Evolutionary conservation across 2,329 filamentous ascomycete genomes (phyloP).

Genomic region (Neophaeococcomyces aloes): DNA sequence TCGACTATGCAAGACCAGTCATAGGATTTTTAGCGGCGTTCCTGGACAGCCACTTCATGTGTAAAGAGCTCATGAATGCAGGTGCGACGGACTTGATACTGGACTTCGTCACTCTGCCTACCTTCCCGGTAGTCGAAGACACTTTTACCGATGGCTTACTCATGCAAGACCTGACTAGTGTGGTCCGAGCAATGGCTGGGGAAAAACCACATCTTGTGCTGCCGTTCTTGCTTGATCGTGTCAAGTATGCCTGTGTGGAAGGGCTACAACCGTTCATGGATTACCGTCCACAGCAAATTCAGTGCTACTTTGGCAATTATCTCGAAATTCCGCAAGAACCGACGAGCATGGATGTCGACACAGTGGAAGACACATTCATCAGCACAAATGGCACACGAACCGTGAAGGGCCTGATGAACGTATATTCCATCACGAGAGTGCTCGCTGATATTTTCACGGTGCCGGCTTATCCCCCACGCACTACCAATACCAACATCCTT

Average conservation of each 20-base stretch:
- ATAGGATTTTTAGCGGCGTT: conserved; percentile 69
- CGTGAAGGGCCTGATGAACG: conserved; percentile 65
- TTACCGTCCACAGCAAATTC: conserved; percentile 36
- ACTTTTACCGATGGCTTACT: conserved; percentile 39
- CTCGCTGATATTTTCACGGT: conserved; percentile 62
- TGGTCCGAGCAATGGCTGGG: conserved; percentile 70
- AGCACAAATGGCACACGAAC: conserved; percentile 59
- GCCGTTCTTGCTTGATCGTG: conserved; percentile 66
- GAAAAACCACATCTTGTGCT: conserved; percentile 69
- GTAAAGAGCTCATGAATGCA: conserved; percentile 60
- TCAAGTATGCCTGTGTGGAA: conserved; percentile 55
- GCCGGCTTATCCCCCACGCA: conserved; percentile 53
- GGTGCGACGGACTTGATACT: conserved; percentile 68
- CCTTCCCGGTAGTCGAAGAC: conserved; percentile 45
- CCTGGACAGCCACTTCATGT: conserved; percentile 62
- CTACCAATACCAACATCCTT: conserved; percentile 54
- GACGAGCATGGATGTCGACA: conserved; percentile 8
- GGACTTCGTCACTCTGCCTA: conserved; percentile 72
- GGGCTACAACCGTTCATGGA: conserved; percentile 54
- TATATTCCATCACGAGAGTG: conserved; percentile 65
- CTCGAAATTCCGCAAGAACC: conserved; percentile 28
- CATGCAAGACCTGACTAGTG: conserved; percentile 59
- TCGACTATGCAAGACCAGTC: conserved; percentile 63
- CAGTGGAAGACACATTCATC: conserved; percentile 28
- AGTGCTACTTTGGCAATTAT: conserved; percentile 58